Evolutionary conservation across 805 yeast species (phyloP), one percentile per base, ranked within the genome.

Genomic region (Candida khao-thaluensis): DNA sequence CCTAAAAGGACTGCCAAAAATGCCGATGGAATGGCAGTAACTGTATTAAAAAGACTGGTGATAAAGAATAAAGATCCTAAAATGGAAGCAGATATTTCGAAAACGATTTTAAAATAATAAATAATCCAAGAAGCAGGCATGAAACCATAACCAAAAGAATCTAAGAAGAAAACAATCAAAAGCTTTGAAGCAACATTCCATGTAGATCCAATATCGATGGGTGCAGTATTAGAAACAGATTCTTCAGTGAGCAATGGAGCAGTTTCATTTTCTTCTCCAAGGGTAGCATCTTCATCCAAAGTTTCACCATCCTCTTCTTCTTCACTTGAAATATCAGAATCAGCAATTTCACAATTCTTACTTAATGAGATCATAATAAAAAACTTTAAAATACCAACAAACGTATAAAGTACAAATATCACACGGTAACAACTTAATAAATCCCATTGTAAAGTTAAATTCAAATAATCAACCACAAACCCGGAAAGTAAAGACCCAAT

Each of bases 71-170:
- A 62, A 1, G 72, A 47, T 4, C 96, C 96, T 32, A 88, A 61
- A 0, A 71, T 59, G 0, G 81, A 62, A 3, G 89, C 79, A 1
- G 79, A 58, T 20, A 78, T 60, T 2, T 57, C 48, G 50, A 82
- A 88, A 10, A 66, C 59, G 24, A 71, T 72, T 40, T 79, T 76
- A 66, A 86, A 82, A 60, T 85, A 89, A 56, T 82, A 89, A 27
- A 88, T 87, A 30, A 84, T 72, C 96, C 96, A 90, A 1, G 95
- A 83, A 31, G 81, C 70, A 2, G 95, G 81, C 88, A 88, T 84
- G 59, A 89, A 84, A 1, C 96, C 96, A 47, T 79, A 80, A 0
- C 95, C 96, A 35, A 89, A 71, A 1, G 96, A 87, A 59, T 89
- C 97, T 21, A 86, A 54, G 80, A 86, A 85, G 54, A 89, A 90